Conservation (phyloP, 106 monocot genomes). For the Acorus gramineus region DNA sequence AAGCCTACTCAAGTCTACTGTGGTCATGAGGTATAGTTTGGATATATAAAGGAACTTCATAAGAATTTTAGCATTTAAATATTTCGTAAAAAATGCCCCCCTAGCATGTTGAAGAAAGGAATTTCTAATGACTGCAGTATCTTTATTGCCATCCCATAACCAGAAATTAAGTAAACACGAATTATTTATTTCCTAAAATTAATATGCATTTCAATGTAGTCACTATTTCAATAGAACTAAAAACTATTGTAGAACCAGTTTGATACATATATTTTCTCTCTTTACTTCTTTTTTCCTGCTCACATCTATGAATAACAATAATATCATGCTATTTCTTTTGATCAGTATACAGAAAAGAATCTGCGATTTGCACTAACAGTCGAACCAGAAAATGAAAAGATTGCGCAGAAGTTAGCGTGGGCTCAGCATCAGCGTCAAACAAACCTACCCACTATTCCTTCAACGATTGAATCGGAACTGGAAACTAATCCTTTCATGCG, state of each 20-base stretch:
- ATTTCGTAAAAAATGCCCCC: too few relatives aligned
- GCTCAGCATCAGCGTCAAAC: constrained; percentile 48
- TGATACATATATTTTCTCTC: too few relatives aligned
- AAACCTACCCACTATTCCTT: constrained; percentile 77
- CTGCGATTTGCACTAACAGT: constrained; percentile 73
- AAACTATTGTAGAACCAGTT: too few relatives aligned
- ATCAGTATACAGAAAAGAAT: constrained; percentile 90
- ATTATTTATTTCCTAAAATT: too few relatives aligned
- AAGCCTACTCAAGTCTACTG: constrained; percentile 83
- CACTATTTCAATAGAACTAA: too few relatives aligned
- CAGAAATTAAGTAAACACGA: too few relatives aligned
- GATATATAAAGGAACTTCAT: not conserved
- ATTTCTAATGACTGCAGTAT: too few relatives aligned
- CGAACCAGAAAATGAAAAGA: constrained; percentile 75
- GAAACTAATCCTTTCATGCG: constrained; percentile 98
- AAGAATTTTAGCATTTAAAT: too few relatives aligned
- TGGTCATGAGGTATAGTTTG: constrained; percentile 83
- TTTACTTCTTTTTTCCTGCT: too few relatives aligned
- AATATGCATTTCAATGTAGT: too few relatives aligned
- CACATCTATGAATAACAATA: not conserved
- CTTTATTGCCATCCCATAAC: too few relatives aligned
- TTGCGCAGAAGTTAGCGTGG: constrained; percentile 66
- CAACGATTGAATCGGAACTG: constrained; percentile 76
- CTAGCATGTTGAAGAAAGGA: too few relatives aligned
- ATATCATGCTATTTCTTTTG: not conserved